These are phyloP conservation scores for Ceratopteris richardii DNA, from an alignment of 75 land plant species.

Conservation along the genomic window DNA sequence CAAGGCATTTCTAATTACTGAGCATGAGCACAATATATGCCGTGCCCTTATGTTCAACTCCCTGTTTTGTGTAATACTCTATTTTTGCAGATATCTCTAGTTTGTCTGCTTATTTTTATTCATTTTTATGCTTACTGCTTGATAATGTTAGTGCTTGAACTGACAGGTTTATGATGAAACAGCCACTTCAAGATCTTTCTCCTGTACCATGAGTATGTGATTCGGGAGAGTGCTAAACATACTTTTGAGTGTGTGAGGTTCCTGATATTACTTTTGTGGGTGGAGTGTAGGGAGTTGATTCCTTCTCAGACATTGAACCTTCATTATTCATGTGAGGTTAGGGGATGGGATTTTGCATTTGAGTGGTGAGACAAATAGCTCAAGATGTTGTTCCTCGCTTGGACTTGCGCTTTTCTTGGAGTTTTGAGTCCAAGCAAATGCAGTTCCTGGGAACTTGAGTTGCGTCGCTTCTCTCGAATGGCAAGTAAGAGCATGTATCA, in stretches of 20 bases:
- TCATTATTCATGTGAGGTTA: neutral
- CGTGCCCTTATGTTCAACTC: no score
- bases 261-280: neutral
- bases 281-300: constrained; percentile 8
- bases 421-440: neutral
- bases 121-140: neutral
- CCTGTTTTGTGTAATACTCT: no score
- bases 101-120: neutral
- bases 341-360: neutral
- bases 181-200: neutral
- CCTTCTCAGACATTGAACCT: neutral
- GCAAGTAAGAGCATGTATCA: constrained; percentile 7
- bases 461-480: constrained; percentile 1
- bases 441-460: neutral
- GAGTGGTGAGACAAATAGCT: neutral
- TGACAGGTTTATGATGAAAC: constrained; percentile 5
- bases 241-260: neutral
- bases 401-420: neutral
- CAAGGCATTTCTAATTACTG: no score
- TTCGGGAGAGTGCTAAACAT: neutral
- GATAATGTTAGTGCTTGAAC: neutral
- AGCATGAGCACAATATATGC: no score
- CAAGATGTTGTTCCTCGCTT: neutral
- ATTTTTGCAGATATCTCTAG: no score
- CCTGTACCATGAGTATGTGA: neutral